A percentile compares a stretch with the other conserved stretches of the same genome.
phyloP scores from a whole-genome alignment of 768 basidiomycete species.

The Russula earlei region DNA sequence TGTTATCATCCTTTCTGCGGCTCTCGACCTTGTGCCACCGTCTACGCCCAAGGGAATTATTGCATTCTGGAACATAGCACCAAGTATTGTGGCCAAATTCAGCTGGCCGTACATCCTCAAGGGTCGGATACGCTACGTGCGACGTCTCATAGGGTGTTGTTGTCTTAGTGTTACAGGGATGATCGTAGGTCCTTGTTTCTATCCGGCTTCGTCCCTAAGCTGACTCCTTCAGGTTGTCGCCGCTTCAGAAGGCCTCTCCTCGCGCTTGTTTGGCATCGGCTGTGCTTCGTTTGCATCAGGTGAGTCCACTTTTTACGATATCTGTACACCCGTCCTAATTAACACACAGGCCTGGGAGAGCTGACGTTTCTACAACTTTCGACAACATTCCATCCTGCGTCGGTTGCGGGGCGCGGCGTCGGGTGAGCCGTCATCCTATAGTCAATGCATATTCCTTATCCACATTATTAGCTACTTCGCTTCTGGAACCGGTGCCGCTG shows the following conservation, averaged over 20 bases:
- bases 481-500: conserved; percentile 89
- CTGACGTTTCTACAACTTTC: conserved; percentile 92
- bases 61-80: conserved; percentile 90
- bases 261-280: conserved; percentile 18
- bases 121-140: conserved; percentile 74
- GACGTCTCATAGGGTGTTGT: conserved; percentile 68
- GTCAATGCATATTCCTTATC: not conserved
- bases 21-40: conserved; percentile 86
- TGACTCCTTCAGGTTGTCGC: conserved; percentile 16
- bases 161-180: conserved; percentile 72
- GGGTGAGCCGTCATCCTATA: conserved; percentile 40
- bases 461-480: conserved; percentile 64
- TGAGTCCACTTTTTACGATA: not conserved
- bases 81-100: conserved; percentile 77
- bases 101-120: conserved; percentile 88
- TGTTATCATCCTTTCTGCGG: conserved; percentile 94
- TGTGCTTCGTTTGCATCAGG: conserved; percentile 11
- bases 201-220: too few species aligned
- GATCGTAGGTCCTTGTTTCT: conserved; percentile 47
- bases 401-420: conserved; percentile 68
- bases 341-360: conserved; percentile 70
- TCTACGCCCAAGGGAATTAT: conserved; percentile 92
- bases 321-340: conserved; percentile 2
- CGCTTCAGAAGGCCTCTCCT: conserved; percentile 8
- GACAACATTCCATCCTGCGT: conserved; percentile 60